Conservation (phyloP, 2,329 filamentous ascomycete species). For the Alternaria sp. region DNA sequence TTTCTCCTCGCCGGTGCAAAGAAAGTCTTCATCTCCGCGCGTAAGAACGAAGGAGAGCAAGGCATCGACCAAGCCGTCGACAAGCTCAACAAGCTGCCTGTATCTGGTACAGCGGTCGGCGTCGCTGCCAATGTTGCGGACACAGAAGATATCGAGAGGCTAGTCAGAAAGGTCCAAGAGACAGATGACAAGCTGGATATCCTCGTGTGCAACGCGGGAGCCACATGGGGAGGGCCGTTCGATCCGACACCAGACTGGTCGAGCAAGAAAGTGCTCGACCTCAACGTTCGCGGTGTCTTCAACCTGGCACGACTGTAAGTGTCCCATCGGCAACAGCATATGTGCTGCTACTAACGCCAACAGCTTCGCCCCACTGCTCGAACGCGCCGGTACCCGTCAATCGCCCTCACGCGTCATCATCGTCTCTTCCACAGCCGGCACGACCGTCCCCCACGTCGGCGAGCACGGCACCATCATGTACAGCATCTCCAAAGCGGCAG, state of each 20-base stretch:
- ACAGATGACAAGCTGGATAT: slow-evolving; percentile 45
- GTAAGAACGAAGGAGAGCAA: slow-evolving; percentile 46
- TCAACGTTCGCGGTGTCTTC: slow-evolving; percentile 51
- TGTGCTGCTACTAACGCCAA: background rate
- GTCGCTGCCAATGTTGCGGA: slow-evolving; percentile 49
- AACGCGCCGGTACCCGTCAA: slow-evolving; percentile 34
- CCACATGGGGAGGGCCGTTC: slow-evolving; percentile 49
- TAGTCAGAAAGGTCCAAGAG: slow-evolving; percentile 42
- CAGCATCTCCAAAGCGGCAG: slow-evolving; percentile 50
- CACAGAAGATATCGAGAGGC: slow-evolving; percentile 42
- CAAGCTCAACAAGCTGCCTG: slow-evolving; percentile 47
- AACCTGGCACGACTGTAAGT: slow-evolving; percentile 46
- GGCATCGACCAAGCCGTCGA: slow-evolving; percentile 49
- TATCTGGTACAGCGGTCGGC: slow-evolving; percentile 41
- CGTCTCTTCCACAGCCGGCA: slow-evolving; percentile 45
- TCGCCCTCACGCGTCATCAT: slow-evolving; percentile 50
- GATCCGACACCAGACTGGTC: slow-evolving; percentile 46
- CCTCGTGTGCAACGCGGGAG: slow-evolving; percentile 49
- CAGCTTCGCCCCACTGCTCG: slow-evolving; percentile 47
- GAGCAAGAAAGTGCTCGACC: slow-evolving; percentile 46
- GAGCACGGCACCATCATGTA: slow-evolving; percentile 50
- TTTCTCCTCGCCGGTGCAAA: slow-evolving; percentile 50
- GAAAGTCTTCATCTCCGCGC: slow-evolving; percentile 48
- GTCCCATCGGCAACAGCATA: background rate
- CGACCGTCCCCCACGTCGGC: slow-evolving; percentile 46